Conservation (phyloP, 768 basidiomycete genomes). For the Tulasnella sp. region DNA sequence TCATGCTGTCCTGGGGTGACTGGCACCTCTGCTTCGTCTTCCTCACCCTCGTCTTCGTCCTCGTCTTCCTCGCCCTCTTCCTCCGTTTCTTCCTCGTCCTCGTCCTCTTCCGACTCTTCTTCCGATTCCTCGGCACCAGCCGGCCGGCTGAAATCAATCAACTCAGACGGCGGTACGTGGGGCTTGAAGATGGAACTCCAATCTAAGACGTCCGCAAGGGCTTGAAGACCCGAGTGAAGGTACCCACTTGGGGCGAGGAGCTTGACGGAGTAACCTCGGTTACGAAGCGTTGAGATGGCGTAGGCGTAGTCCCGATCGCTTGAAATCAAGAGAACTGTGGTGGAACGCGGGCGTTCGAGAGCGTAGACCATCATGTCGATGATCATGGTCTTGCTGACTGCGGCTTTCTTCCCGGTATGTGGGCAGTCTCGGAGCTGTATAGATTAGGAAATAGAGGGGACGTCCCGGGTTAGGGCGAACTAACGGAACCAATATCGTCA, state of each 20-base stretch:
- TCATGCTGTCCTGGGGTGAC: not conserved
- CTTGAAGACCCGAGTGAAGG: not conserved
- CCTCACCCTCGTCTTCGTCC: not conserved
- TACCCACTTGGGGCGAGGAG: conserved; percentile 42
- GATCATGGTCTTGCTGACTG: conserved; percentile 52
- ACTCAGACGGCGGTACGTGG: not conserved
- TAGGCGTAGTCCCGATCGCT: conserved; percentile 66
- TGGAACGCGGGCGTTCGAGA: conserved; percentile 52
- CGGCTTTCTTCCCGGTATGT: conserved; percentile 35
- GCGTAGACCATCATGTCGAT: conserved; percentile 66
- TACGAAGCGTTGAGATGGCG: conserved; percentile 53
- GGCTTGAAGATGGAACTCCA: not conserved
- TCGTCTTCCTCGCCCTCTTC: not conserved
- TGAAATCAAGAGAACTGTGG: conserved; percentile 60
- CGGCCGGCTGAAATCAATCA: not conserved
- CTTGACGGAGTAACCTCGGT: conserved; percentile 53
- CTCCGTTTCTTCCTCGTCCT: not conserved
- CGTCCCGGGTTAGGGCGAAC: not conserved
- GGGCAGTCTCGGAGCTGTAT: conserved; percentile 29
- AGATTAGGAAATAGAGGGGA: not conserved
- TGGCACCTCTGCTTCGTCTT: not conserved
- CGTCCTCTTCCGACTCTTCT: not conserved
- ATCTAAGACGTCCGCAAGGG: not conserved
- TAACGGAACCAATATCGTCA: not conserved
- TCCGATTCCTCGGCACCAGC: not conserved